These are phyloP conservation scores for Cyberlindnera xylosilytica DNA, from an alignment of 805 yeast genomes.

Conservation along the genomic window DNA sequence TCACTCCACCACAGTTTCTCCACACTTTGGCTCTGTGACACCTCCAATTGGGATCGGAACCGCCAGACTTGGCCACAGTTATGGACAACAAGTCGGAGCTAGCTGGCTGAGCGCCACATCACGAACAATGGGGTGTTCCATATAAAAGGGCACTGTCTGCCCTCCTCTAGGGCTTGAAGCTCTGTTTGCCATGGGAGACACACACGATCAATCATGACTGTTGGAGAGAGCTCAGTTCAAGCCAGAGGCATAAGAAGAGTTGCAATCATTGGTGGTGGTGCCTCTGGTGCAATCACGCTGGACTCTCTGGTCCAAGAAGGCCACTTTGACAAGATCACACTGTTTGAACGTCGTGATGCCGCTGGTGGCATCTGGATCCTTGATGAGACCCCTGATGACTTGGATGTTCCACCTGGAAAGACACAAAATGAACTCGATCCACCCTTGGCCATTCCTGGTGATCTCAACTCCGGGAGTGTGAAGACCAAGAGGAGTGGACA, in stretches of 20 bases:
- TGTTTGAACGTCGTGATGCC: conserved; percentile 39
- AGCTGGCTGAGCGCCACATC: too few relatives aligned
- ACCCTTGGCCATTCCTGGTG: conserved; percentile 13
- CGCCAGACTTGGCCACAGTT: too few relatives aligned
- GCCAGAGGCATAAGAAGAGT: conserved; percentile 13
- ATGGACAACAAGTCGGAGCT: too few relatives aligned
- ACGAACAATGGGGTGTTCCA: too few relatives aligned
- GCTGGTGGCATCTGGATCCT: conserved; percentile 44
- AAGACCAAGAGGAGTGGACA: conserved; percentile 11
- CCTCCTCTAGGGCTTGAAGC: too few relatives aligned
- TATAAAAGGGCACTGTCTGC: too few relatives aligned
- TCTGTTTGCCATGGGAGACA: too few relatives aligned
- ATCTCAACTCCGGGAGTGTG: background rate
- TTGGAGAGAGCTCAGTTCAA: background rate
- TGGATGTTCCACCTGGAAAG: conserved; percentile 29
- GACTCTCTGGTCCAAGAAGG: conserved; percentile 37
- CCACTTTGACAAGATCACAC: conserved; percentile 31
- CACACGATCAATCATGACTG: background rate
- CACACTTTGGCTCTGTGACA: too few relatives aligned
- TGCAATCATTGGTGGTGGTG: conserved; percentile 52
- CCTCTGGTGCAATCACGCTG: conserved; percentile 43
- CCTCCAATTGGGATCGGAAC: too few relatives aligned
- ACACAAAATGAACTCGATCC: conserved; percentile 29
- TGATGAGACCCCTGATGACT: conserved; percentile 21
- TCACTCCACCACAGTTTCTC: too few relatives aligned